A percentile compares a stretch with the other conserved stretches of the same genome.
Evolutionary conservation across 1,284 basidiomycete genomes (phyloP).

Genomic region (Kalmanozyma brasiliensis): DNA sequence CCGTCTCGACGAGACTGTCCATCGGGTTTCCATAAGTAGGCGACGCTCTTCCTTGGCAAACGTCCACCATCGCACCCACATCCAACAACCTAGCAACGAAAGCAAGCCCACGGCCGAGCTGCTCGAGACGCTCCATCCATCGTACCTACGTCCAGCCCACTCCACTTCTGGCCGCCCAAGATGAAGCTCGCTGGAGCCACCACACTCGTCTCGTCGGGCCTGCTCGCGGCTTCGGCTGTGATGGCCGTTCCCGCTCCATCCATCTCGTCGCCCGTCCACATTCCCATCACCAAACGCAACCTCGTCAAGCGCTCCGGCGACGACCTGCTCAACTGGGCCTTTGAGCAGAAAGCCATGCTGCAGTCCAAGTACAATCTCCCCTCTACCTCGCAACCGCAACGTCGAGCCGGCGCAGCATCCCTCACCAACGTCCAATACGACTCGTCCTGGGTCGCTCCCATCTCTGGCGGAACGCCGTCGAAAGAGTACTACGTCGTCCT

Average conservation of each 20-base stretch:
- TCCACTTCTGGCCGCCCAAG: not conserved
- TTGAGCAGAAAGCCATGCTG: conserved; percentile 44
- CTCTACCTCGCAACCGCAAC: conserved; percentile 6
- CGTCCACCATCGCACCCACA: too few species aligned
- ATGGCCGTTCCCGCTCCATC: conserved; percentile 21
- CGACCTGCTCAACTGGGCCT: conserved; percentile 51
- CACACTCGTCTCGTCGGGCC: conserved; percentile 23
- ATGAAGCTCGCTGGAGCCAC: conserved; percentile 35
- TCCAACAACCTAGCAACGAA: not conserved
- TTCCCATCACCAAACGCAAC: conserved; percentile 38
- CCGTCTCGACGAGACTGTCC: too few species aligned
- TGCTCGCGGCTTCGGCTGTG: conserved; percentile 28
- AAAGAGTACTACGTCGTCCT: conserved; percentile 43
- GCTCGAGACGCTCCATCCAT: too few species aligned
- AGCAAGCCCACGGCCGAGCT: not conserved
- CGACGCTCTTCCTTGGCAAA: too few species aligned
- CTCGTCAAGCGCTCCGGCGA: conserved; percentile 26
- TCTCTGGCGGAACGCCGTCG: conserved; percentile 46
- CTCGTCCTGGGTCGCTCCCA: conserved; percentile 44
- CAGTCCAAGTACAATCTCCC: conserved; percentile 51
- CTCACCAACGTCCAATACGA: conserved; percentile 56
- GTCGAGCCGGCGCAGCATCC: conserved; percentile 14
- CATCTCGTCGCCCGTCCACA: conserved; percentile 9
- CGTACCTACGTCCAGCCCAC: too few species aligned
- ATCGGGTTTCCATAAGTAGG: too few species aligned